phyloP scores from a whole-genome alignment of 768 basidiomycete genomes.

The Tylopilus plumbeoviolaceoides region DNA sequence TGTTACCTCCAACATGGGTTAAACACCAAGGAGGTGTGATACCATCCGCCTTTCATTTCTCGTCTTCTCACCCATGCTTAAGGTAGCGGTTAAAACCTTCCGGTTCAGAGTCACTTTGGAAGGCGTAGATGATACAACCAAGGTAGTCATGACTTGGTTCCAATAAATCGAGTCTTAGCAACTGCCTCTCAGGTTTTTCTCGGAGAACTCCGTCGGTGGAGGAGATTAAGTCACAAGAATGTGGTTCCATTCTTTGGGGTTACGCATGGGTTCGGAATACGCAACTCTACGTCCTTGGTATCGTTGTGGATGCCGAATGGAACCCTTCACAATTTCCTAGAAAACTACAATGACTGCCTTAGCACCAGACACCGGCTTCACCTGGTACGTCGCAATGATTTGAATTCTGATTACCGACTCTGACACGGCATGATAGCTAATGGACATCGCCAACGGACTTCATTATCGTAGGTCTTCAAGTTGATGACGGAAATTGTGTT shows the following conservation, averaged over 20 bases:
- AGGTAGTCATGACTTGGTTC: neutral
- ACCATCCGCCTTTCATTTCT: neutral
- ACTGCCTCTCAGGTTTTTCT: constrained; percentile 8
- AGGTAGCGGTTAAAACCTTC: constrained; percentile 20
- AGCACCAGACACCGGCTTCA: neutral
- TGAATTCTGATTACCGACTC: neutral
- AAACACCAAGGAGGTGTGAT: neutral
- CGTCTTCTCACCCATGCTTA: neutral
- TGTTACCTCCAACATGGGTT: neutral
- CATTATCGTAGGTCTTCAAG: constrained; percentile 5
- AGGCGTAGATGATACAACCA: neutral
- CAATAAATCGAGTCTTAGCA: neutral
- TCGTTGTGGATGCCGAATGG: neutral
- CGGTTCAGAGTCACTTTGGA: constrained; percentile 8
- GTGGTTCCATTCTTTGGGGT: constrained; percentile 25
- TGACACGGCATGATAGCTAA: constrained; percentile 3
- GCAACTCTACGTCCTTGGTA: constrained; percentile 7
- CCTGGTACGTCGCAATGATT: neutral
- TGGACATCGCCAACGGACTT: constrained; percentile 14
- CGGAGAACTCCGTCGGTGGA: constrained; percentile 25
- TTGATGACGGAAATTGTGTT: neutral
- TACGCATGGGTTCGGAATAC: constrained; percentile 22
- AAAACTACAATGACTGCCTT: neutral
- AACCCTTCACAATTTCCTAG: constrained; percentile 19
- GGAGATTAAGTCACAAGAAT: constrained; percentile 17